Percentiles rank a stretch among this genome's conserved stretches.
Evolutionary conservation across 129 eudicot species (phyloP).

Genomic region (Smallanthus sonchifolius): DNA sequence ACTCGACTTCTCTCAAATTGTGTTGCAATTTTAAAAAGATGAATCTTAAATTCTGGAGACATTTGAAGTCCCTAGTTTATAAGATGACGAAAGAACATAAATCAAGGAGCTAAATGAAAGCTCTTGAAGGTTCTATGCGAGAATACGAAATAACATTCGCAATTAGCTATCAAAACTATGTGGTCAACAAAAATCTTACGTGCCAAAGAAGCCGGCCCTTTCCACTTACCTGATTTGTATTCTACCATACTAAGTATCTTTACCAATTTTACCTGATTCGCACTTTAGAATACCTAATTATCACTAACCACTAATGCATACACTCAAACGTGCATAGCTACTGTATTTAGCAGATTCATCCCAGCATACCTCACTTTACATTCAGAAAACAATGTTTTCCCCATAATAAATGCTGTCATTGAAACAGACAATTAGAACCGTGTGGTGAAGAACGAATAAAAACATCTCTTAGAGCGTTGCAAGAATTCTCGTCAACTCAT

Average conservation of each 20-base stretch:
- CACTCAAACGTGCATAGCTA: background rate
- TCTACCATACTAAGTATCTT: background rate
- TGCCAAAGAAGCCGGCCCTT: constrained; percentile 6
- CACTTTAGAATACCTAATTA: background rate
- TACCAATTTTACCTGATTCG: background rate
- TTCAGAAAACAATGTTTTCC: background rate
- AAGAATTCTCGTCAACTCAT: constrained; percentile 2
- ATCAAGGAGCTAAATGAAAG: background rate
- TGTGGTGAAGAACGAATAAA: background rate
- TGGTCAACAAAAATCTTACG: background rate
- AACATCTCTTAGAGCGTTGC: background rate
- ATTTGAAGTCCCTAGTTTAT: background rate
- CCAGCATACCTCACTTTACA: constrained; percentile 1
- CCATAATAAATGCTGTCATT: background rate
- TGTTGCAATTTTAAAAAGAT: background rate
- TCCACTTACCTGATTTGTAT: background rate
- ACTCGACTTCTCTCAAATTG: no score
- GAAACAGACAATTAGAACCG: background rate
- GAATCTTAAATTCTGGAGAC: background rate
- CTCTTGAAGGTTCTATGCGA: background rate
- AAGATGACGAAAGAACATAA: background rate
- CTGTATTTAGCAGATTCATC: constrained; percentile 1
- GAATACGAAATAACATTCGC: background rate
- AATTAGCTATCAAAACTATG: background rate
- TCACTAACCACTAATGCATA: constrained; percentile 1